Percentiles rank a stretch among this genome's conserved stretches.
These are phyloP conservation scores for Halenospora varia DNA, from an alignment of 495 filamentous ascomycete species.

Conservation along the genomic window DNA sequence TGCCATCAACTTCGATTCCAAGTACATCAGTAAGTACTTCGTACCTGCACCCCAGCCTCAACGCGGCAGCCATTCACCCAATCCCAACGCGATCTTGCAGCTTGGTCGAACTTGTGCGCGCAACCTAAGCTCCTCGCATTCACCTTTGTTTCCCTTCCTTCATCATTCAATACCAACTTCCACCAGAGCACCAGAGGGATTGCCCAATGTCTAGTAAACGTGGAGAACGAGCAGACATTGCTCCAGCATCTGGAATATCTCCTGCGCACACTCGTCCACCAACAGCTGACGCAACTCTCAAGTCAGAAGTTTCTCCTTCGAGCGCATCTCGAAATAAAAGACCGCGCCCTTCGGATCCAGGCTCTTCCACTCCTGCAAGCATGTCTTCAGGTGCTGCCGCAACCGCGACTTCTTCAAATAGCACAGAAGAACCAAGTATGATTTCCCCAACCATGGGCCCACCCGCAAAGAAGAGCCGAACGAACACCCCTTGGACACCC, in stretches of 20 bases:
- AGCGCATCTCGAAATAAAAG: slow-evolving; percentile 21
- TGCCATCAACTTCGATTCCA: slow-evolving; percentile 16
- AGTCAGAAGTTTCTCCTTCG: slow-evolving; percentile 15
- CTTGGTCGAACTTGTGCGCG: slow-evolving; percentile 10
- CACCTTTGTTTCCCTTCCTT: slow-evolving; percentile 12
- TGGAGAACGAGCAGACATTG: slow-evolving; percentile 18
- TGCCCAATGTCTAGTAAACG: slow-evolving; percentile 25
- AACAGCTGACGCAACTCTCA: slow-evolving; percentile 12
- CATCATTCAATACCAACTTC: neutral
- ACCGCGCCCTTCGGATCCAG: slow-evolving; percentile 15
- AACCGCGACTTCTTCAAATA: neutral
- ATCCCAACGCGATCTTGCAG: slow-evolving; percentile 13
- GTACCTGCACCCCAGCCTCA: slow-evolving; percentile 23
- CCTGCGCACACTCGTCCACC: slow-evolving; percentile 13
- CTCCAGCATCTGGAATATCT: slow-evolving; percentile 5
- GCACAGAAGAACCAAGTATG: slow-evolving; percentile 20
- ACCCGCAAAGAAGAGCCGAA: slow-evolving; percentile 79
- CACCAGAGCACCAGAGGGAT: neutral
- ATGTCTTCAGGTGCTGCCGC: slow-evolving; percentile 13
- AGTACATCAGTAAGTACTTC: slow-evolving; percentile 24
- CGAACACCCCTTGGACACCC: slow-evolving; percentile 97
- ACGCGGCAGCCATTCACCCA: slow-evolving; percentile 15
- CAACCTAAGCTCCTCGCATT: slow-evolving; percentile 11
- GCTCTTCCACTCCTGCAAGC: slow-evolving; percentile 3
- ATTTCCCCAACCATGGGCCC: slow-evolving; percentile 12